Evolutionary conservation across 345 rosid species (phyloP), one percentile per base, ranked within the genome.

Genomic region (Lepidium sativum): DNA sequence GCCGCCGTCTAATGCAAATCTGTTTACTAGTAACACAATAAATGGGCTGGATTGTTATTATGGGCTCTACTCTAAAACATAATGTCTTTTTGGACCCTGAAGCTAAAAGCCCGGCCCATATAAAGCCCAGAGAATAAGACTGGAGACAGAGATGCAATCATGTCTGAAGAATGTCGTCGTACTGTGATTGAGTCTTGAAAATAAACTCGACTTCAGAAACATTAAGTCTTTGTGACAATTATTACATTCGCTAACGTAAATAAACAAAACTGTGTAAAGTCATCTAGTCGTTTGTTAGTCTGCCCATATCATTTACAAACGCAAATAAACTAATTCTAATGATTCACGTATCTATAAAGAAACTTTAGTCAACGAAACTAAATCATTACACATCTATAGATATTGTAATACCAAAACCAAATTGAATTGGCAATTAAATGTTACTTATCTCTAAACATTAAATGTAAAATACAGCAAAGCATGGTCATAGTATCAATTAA

Each of bases 401-500:
- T n/a, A n/a, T n/a, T n/a, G n/a, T n/a, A n/a, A n/a, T n/a, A n/a
- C n/a, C n/a, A n/a, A n/a, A n/a, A n/a, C n/a, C n/a, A n/a, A n/a
- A n/a, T n/a, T n/a, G n/a, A 9, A 64, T 40, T 63, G 47, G 57
- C n/a, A n/a, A n/a, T n/a, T n/a, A n/a, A n/a, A n/a, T n/a, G n/a
- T n/a, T 64, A 57, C 54, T 56, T 40, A 71, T 71, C 70, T 41
- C 47, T 48, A 39, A 57, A 72, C 53, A 74, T 55, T 63, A 48
- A 51, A 52, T 62, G 65, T 66, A 61, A 27, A n/a, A 55, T 60
- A 51, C 65, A 74, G 60, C 72, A 33, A 55, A 54, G 68, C 49
- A 67, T 65, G 31, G 77, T 67, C 50, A 67, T 53, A 60, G 63
- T 65, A 27, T 73, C 71, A 73, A 44, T 57, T 49, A 17, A 71